These are phyloP conservation scores for Talaromyces amestolkiae DNA, from an alignment of 2,329 filamentous ascomycete species.

Conservation along the genomic window DNA sequence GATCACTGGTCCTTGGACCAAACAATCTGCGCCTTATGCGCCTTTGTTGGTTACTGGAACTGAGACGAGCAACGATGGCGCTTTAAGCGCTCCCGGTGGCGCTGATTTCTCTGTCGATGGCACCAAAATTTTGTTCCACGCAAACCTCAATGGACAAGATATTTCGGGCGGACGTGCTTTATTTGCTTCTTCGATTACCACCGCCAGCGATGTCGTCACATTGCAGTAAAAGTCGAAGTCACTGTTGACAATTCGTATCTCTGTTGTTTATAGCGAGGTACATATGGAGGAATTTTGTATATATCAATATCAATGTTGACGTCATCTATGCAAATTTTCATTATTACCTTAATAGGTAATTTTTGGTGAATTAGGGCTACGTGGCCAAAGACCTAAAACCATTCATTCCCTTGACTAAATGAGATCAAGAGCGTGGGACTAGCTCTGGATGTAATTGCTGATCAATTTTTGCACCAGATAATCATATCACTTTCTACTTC, in stretches of 20 bases:
- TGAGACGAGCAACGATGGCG: constrained; percentile 23
- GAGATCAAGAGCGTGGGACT: background rate
- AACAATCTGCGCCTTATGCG: constrained; percentile 21
- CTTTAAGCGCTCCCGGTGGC: constrained; percentile 31
- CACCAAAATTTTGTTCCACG: constrained; percentile 30
- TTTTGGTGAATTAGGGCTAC: background rate
- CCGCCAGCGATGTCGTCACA: constrained; percentile 14
- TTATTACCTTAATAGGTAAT: background rate
- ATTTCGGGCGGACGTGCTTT: constrained; percentile 24
- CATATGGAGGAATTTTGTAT: background rate
- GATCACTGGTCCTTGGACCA: constrained; percentile 31
- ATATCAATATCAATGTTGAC: background rate
- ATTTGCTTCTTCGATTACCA: constrained; percentile 24
- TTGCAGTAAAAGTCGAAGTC: background rate
- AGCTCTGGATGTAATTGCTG: background rate
- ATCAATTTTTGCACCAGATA: background rate
- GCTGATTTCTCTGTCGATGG: constrained; percentile 29
- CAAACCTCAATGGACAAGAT: constrained; percentile 25
- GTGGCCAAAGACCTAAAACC: background rate
- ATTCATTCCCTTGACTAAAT: background rate
- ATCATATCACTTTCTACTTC: no score
- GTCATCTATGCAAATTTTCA: background rate
- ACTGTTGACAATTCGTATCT: background rate
- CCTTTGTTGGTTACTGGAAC: constrained; percentile 30
- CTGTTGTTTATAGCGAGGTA: no score